phyloP scores from a whole-genome alignment of 2,329 filamentous ascomycete species.

The Leptographium flavum region DNA sequence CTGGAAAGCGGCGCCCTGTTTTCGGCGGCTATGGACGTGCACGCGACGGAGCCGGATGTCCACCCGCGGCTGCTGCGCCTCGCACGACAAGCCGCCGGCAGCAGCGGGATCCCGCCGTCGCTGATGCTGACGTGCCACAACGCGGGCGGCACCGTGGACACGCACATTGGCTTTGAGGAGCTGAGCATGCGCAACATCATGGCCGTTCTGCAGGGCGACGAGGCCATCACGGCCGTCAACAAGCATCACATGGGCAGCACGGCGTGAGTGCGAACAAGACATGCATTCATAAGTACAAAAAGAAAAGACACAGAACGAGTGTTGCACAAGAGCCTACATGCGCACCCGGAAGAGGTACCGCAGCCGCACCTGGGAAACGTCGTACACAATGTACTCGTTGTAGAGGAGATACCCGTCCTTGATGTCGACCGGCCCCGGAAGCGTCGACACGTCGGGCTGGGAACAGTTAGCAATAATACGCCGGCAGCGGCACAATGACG shows the following conservation, averaged over 20 bases:
- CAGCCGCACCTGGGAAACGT: conserved; percentile 54
- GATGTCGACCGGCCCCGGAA: conserved; percentile 33
- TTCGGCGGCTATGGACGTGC: conserved; percentile 49
- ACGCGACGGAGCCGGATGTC: conserved; percentile 43
- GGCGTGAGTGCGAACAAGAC: no score
- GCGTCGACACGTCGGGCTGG: conserved; percentile 21
- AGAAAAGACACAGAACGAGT: no score
- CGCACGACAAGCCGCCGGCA: conserved; percentile 14
- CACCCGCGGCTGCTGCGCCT: conserved; percentile 29
- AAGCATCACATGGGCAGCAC: conserved; percentile 24
- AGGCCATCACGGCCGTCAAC: conserved; percentile 49
- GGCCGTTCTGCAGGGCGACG: conserved; percentile 29
- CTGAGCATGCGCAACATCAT: conserved; percentile 53
- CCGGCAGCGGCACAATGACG: conserved; percentile 15
- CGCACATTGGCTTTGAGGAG: conserved; percentile 51
- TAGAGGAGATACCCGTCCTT: conserved; percentile 38
- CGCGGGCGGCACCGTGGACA: conserved; percentile 51
- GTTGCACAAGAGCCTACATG: conserved; percentile 20
- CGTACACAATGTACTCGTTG: conserved; percentile 63
- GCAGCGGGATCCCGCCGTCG: background rate
- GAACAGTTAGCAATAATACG: background rate
- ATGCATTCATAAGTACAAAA: background rate
- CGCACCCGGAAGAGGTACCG: conserved; percentile 55
- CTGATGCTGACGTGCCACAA: conserved; percentile 54
- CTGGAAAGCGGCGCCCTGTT: conserved; percentile 35